Evolutionary conservation across 176 grass and related monocot genomes (phyloP), one percentile per base, ranked within the genome.

Genomic region (Paspalum notatum): DNA sequence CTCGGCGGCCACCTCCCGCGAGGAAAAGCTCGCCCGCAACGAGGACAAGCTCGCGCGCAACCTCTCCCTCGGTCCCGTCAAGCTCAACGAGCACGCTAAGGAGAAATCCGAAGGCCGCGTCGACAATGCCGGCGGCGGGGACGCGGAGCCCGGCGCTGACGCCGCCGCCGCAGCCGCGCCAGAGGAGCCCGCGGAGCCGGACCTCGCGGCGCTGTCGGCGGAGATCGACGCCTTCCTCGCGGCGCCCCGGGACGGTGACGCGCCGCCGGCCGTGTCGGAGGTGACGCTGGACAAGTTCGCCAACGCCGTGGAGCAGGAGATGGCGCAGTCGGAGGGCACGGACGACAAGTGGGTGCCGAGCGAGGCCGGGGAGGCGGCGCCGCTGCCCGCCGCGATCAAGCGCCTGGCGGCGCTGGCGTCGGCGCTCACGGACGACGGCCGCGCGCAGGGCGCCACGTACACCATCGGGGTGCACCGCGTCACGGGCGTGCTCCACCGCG

Each of bases 41-140:
- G 88, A 94, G 61, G 95, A 98, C 71, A 94, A 91, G 80, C 92
- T 84, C 74, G 83, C 89, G 52, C 95, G 95, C 53, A 98, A 94
- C 77, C 90, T 98, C 81, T 98, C 95, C 38, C 87, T 98, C 20
- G 90, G 90, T 64, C 57, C 88, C 83, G 89, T 98, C 74, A 92
- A 88, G 84, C 57, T 98, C 38, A 73, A 61, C 48, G 77, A 72
- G 43, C 50, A 78, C 20, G 78, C 18, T 60, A 83, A 83, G 48
- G 84, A 85, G 38, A 45, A 47, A 50, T 12, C 80, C 91, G 38
- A 44, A 58, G 18, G 75, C 67, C 16, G 7, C 46, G 32, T 1
- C n/a, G 74, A 53, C 24, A 66, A 75, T 57, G 49, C 18, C n/a
- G 68, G 48, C 40, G 85, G 5, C 67, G 69, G 17, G 0, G 72